Evolutionary conservation across 352 stramenopile genomes (phyloP).

Genomic region (Elongisporangium senticosum): DNA sequence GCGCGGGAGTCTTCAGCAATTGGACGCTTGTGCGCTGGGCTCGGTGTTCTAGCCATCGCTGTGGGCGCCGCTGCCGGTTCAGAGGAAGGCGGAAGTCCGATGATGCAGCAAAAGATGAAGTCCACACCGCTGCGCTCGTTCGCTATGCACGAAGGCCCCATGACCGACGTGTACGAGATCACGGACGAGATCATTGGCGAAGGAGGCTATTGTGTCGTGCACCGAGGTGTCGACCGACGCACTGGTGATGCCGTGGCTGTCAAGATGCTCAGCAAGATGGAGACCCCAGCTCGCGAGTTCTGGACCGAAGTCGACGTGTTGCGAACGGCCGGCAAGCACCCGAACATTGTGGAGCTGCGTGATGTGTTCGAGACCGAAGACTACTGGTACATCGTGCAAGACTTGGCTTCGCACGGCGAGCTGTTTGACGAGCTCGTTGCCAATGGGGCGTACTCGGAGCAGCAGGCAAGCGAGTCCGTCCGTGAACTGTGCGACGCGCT

Average conservation of each 20-base stretch:
- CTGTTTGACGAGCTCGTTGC: slow-evolving; percentile 85
- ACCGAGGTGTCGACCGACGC: slow-evolving; percentile 51
- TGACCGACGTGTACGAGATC: slow-evolving; percentile 74
- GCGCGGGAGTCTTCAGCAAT: not conserved
- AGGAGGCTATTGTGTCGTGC: slow-evolving; percentile 77
- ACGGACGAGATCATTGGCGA: slow-evolving; percentile 76
- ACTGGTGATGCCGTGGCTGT: slow-evolving; percentile 71
- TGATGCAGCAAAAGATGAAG: not conserved
- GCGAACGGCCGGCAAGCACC: slow-evolving; percentile 58
- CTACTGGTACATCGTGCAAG: slow-evolving; percentile 79
- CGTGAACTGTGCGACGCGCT: slow-evolving; percentile 74
- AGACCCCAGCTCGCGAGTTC: slow-evolving; percentile 74
- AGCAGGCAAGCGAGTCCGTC: slow-evolving; percentile 59
- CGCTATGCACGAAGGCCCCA: not conserved
- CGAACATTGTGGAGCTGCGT: slow-evolving; percentile 75
- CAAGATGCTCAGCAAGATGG: slow-evolving; percentile 76
- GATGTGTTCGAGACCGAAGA: slow-evolving; percentile 68
- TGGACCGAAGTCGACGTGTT: slow-evolving; percentile 82
- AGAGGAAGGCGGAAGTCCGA: not conserved
- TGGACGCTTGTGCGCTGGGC: not conserved
- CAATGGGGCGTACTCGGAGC: slow-evolving; percentile 85
- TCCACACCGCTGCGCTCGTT: not conserved
- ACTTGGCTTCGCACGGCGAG: slow-evolving; percentile 81
- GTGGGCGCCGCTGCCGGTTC: not conserved
- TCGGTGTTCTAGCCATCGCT: not conserved